phyloP scores from a whole-genome alignment of 2,329 filamentous ascomycete species.

The Pyricularia pennisetigena region DNA sequence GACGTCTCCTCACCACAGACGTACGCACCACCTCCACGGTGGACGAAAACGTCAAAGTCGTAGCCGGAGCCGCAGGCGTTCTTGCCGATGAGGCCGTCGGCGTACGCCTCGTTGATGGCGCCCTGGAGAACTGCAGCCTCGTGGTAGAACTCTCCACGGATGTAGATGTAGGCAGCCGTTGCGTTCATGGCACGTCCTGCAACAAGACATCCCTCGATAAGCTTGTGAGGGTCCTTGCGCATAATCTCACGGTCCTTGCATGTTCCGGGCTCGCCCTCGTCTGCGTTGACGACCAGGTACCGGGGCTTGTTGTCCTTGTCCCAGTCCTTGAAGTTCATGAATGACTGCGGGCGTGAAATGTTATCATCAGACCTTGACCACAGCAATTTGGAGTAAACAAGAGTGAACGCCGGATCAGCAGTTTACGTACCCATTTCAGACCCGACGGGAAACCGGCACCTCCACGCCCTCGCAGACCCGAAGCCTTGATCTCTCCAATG shows the following conservation, averaged over 20 bases:
- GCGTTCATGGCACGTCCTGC: slow-evolving; percentile 98
- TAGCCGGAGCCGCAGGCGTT: slow-evolving; percentile 96
- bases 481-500: slow-evolving; percentile 94
- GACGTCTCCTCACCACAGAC: slow-evolving; percentile 98
- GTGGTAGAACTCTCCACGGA: slow-evolving; percentile 95
- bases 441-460: slow-evolving; percentile 97
- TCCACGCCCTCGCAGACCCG: slow-evolving; percentile 87
- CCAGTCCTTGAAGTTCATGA: slow-evolving; percentile 99
- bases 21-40: slow-evolving; percentile 95
- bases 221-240: slow-evolving; percentile 99
- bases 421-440: slow-evolving; percentile 83
- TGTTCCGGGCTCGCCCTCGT: slow-evolving; percentile 96
- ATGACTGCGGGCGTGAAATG: slow-evolving; percentile 51
- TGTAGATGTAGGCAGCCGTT: slow-evolving; percentile 97
- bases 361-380: slow-evolving; percentile 1
- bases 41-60: slow-evolving; percentile 94
- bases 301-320: slow-evolving; percentile 94
- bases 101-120: slow-evolving; percentile 96
- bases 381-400: too few relatives aligned
- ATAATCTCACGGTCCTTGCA: slow-evolving; percentile 99
- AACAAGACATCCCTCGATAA: slow-evolving; percentile 92
- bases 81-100: slow-evolving; percentile 90
- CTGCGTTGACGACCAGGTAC: slow-evolving; percentile 95
- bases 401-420: not conserved
- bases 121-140: slow-evolving; percentile 89